phyloP scores from a whole-genome alignment of 2,329 filamentous ascomycete species.

The Xylariaceae sp. region DNA sequence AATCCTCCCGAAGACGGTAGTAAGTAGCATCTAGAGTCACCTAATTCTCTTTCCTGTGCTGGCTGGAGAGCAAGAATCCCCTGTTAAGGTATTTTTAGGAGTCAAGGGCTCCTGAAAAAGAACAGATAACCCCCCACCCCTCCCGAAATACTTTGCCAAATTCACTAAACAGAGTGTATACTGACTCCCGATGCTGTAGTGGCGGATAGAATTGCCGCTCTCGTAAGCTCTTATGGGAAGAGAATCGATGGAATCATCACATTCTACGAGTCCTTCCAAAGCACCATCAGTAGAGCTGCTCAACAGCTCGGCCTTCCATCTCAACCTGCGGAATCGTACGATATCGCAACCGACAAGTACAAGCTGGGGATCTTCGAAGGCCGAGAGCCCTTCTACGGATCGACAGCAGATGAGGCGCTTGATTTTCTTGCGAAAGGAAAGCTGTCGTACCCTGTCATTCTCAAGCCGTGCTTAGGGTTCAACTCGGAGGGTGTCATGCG shows the following conservation, averaged over 20 bases:
- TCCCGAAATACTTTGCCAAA: too few relatives aligned
- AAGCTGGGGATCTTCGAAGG: constrained; percentile 27
- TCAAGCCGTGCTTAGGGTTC: constrained; percentile 33
- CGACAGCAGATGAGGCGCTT: constrained; percentile 26
- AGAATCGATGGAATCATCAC: constrained; percentile 31
- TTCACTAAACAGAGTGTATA: too few relatives aligned
- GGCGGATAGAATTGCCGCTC: constrained; percentile 24
- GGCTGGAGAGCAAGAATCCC: too few relatives aligned
- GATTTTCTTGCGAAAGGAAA: constrained; percentile 13
- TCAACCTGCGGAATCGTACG: constrained; percentile 27
- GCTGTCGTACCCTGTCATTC: constrained; percentile 31
- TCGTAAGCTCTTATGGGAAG: constrained; percentile 22
- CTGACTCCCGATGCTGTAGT: too few relatives aligned
- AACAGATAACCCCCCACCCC: too few relatives aligned
- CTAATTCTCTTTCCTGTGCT: too few relatives aligned
- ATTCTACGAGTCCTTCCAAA: constrained; percentile 30
- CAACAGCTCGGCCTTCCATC: constrained; percentile 26
- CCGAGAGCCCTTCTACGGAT: constrained; percentile 22
- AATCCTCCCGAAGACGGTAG: constrained; percentile 23
- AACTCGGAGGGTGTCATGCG: constrained; percentile 35
- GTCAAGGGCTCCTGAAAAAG: too few relatives aligned
- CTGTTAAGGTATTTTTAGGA: too few relatives aligned
- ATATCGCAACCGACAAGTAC: constrained; percentile 34
- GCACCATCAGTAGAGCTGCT: constrained; percentile 28
- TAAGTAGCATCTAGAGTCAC: too few relatives aligned